phyloP scores from a whole-genome alignment of 768 basidiomycete species.

The Lentinus tigrinus region DNA sequence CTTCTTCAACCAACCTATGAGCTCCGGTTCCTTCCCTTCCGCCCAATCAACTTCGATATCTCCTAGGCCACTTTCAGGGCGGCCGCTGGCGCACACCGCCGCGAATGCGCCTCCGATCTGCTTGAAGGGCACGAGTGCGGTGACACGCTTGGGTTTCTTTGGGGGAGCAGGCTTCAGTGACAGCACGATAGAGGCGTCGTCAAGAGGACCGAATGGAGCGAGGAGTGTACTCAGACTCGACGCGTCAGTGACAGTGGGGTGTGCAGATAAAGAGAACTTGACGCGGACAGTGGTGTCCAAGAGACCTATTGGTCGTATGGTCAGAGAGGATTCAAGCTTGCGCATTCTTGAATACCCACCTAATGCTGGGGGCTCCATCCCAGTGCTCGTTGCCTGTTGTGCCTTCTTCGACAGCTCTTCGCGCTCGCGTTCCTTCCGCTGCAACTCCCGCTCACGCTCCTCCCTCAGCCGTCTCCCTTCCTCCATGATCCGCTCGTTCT shows the following conservation, averaged over 20 bases:
- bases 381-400: slow-evolving; percentile 34
- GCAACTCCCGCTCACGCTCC: slow-evolving; percentile 57
- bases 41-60: slow-evolving; percentile 75
- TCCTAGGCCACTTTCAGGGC: slow-evolving; percentile 49
- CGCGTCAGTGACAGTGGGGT: slow-evolving; percentile 55
- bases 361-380: slow-evolving; percentile 55
- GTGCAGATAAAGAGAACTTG: slow-evolving; percentile 60
- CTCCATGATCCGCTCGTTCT: slow-evolving; percentile 74
- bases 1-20: slow-evolving; percentile 71
- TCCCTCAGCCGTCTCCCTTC: slow-evolving; percentile 68
- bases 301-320: slow-evolving; percentile 38
- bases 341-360: slow-evolving; percentile 31
- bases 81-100: slow-evolving; percentile 61
- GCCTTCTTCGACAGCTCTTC: slow-evolving; percentile 32
- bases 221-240: slow-evolving; percentile 51
- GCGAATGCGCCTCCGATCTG: slow-evolving; percentile 77
- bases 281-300: slow-evolving; percentile 76
- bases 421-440: slow-evolving; percentile 42
- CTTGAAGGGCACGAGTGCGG: slow-evolving; percentile 73
- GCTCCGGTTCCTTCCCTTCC: slow-evolving; percentile 69
- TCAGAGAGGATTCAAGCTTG: not conserved
- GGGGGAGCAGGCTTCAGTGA: slow-evolving; percentile 57
- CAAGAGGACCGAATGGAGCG: slow-evolving; percentile 59
- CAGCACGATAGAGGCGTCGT: slow-evolving; percentile 64
- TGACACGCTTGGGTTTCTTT: slow-evolving; percentile 64